Evolutionary conservation across 2,329 filamentous ascomycete species (phyloP).

Genomic region (Lithohypha guttulata): DNA sequence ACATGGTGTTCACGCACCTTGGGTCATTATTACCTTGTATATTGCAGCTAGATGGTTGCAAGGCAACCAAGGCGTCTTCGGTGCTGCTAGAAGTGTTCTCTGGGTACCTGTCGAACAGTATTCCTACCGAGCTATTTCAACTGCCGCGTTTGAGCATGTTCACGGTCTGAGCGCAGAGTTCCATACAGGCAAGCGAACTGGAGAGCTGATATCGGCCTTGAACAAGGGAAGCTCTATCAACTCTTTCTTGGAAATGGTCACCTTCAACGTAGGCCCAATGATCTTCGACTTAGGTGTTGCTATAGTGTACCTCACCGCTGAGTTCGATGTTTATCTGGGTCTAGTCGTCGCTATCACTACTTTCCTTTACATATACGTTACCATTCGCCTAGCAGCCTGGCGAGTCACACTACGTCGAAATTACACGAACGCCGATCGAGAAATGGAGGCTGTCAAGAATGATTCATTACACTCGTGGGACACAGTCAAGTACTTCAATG

Average conservation of each 20-base stretch:
- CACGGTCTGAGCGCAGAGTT: slow-evolving; percentile 93
- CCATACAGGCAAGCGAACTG: slow-evolving; percentile 90
- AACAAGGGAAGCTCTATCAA: slow-evolving; percentile 97
- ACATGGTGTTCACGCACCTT: slow-evolving; percentile 49
- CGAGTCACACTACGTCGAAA: slow-evolving; percentile 79
- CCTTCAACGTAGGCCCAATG: slow-evolving; percentile 93
- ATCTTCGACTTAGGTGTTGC: slow-evolving; percentile 79
- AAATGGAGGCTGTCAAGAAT: slow-evolving; percentile 96
- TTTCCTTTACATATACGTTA: slow-evolving; percentile 93
- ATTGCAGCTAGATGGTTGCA: slow-evolving; percentile 72
- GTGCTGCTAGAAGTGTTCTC: slow-evolving; percentile 67
- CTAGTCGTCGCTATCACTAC: slow-evolving; percentile 82
- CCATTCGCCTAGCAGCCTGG: slow-evolving; percentile 89
- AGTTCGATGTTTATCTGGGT: slow-evolving; percentile 81
- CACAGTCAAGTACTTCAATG: slow-evolving; percentile 85
- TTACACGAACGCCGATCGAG: slow-evolving; percentile 89
- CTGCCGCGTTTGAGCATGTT: slow-evolving; percentile 93
- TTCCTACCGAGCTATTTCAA: slow-evolving; percentile 86
- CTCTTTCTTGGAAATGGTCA: slow-evolving; percentile 89
- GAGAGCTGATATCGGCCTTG: slow-evolving; percentile 86
- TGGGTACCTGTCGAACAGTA: slow-evolving; percentile 98
- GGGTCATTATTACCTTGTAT: slow-evolving; percentile 64
- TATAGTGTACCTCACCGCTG: slow-evolving; percentile 65
- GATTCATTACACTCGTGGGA: slow-evolving; percentile 99
- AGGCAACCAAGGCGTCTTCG: slow-evolving; percentile 76